phyloP scores from a whole-genome alignment of 192 early-diverging fungal species.

The Coemansia sp. region DNA sequence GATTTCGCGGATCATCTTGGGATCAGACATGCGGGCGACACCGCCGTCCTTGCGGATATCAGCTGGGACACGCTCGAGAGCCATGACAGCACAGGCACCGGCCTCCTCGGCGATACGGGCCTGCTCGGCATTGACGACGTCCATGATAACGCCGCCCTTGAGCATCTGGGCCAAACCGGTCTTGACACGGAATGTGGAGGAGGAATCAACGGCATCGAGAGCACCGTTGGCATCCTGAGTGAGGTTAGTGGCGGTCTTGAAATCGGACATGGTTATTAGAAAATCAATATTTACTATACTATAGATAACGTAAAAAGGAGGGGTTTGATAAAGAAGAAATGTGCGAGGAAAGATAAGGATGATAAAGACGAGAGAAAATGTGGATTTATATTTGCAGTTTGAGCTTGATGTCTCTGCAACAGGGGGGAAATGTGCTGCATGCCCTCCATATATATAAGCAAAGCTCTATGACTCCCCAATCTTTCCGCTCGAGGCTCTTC shows the following conservation, averaged over 20 bases:
- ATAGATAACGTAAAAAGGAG: not conserved
- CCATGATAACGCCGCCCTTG: constrained; percentile 99
- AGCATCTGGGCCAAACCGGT: constrained; percentile 97
- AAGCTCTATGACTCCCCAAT: too few relatives aligned
- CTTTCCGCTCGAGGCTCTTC: too few relatives aligned
- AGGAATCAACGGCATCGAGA: not conserved
- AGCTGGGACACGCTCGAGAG: constrained; percentile 96
- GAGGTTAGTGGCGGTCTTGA: constrained; percentile 56
- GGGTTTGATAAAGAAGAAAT: not conserved
- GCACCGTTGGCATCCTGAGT: constrained; percentile 14
- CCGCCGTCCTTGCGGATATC: constrained; percentile 98
- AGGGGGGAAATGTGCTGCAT: too few relatives aligned
- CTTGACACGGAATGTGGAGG: constrained; percentile 80
- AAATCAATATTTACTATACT: not conserved
- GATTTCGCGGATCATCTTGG: constrained; percentile 98
- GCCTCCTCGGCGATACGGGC: constrained; percentile 97
- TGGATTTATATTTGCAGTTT: too few relatives aligned
- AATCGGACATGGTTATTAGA: not conserved
- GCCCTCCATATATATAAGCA: too few relatives aligned
- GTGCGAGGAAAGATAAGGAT: not conserved
- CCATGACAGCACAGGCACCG: constrained; percentile 98
- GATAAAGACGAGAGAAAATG: too few relatives aligned
- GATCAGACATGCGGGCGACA: constrained; percentile 99
- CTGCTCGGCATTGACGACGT: constrained; percentile 98
- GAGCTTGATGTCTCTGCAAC: too few relatives aligned